These are phyloP conservation scores for Candida michaelii DNA, from an alignment of 805 yeast genomes.

Conservation along the genomic window DNA sequence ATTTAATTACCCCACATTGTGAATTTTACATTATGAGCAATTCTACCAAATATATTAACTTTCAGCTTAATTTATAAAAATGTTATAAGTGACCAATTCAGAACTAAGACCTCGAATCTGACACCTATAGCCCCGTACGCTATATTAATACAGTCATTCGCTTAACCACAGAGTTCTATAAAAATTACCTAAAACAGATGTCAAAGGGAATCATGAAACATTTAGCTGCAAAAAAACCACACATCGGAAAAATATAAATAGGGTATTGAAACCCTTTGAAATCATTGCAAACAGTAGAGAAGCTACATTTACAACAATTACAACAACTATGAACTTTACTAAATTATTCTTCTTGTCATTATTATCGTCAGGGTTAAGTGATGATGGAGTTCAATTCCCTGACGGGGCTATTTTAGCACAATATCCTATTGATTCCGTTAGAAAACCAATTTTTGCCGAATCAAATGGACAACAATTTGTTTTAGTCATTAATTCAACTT, in stretches of 20 bases:
- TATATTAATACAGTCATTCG: too few relatives aligned
- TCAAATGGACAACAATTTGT: slow-evolving; percentile 12
- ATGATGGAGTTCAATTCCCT: slow-evolving; percentile 13
- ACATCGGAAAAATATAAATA: slow-evolving; percentile 1
- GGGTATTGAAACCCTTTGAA: too few relatives aligned
- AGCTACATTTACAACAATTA: background rate
- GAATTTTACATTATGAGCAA: too few relatives aligned
- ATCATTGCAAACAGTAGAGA: too few relatives aligned
- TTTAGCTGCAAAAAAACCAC: slow-evolving; percentile 1
- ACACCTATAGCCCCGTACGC: too few relatives aligned
- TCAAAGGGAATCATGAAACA: slow-evolving; percentile 6
- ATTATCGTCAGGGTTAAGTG: background rate
- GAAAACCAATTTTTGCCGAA: slow-evolving; percentile 12
- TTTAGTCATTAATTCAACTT: slow-evolving; percentile 17
- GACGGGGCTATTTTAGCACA: slow-evolving; percentile 15
- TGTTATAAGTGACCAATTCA: too few relatives aligned
- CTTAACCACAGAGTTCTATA: too few relatives aligned
- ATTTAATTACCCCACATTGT: too few relatives aligned
- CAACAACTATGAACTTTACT: background rate
- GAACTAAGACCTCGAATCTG: too few relatives aligned
- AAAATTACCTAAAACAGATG: slow-evolving; percentile 2
- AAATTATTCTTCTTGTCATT: background rate
- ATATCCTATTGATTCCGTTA: slow-evolving; percentile 13
- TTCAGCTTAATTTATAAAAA: too few relatives aligned
- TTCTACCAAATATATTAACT: too few relatives aligned